These are phyloP conservation scores for Davidsoniella neocaledoniae DNA, from an alignment of 2,329 filamentous ascomycete genomes.

Conservation along the genomic window DNA sequence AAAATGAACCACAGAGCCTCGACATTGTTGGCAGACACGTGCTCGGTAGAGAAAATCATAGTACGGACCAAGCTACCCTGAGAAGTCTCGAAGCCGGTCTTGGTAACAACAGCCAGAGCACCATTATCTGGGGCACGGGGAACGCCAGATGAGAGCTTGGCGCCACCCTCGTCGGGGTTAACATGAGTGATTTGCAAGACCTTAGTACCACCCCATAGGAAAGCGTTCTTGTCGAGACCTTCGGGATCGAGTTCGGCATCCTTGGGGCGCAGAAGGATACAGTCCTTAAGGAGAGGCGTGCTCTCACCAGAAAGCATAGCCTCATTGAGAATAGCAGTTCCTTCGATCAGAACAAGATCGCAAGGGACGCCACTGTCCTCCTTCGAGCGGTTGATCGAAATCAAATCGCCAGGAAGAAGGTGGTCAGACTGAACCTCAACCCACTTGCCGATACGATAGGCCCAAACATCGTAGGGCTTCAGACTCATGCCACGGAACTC, in stretches of 20 bases:
- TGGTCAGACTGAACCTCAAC: constrained; percentile 76
- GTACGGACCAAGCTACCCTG: constrained; percentile 94
- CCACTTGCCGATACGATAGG: constrained; percentile 79
- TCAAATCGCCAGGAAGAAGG: constrained; percentile 81
- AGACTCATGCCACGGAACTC: constrained; percentile 99
- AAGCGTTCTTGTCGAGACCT: constrained; percentile 88
- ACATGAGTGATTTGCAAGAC: constrained; percentile 89
- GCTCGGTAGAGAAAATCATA: constrained; percentile 99
- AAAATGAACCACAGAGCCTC: constrained; percentile 96
- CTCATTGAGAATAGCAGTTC: constrained; percentile 94
- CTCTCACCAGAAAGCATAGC: constrained; percentile 98
- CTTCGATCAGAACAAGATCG: constrained; percentile 90
- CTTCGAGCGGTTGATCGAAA: constrained; percentile 83
- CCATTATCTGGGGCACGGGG: constrained; percentile 80
- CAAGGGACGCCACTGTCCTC: constrained; percentile 95
- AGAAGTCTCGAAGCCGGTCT: constrained; percentile 97
- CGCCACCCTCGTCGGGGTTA: constrained; percentile 56
- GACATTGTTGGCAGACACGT: constrained; percentile 93
- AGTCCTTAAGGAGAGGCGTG: constrained; percentile 92
- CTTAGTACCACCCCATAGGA: constrained; percentile 94
- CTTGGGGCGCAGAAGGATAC: constrained; percentile 70
- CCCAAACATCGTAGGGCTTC: constrained; percentile 91
- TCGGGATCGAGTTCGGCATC: constrained; percentile 73
- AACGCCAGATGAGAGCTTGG: constrained; percentile 58
- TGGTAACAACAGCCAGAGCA: constrained; percentile 82